These are phyloP conservation scores for Tephrocybe rancida DNA, from an alignment of 768 basidiomycete genomes.

Conservation along the genomic window DNA sequence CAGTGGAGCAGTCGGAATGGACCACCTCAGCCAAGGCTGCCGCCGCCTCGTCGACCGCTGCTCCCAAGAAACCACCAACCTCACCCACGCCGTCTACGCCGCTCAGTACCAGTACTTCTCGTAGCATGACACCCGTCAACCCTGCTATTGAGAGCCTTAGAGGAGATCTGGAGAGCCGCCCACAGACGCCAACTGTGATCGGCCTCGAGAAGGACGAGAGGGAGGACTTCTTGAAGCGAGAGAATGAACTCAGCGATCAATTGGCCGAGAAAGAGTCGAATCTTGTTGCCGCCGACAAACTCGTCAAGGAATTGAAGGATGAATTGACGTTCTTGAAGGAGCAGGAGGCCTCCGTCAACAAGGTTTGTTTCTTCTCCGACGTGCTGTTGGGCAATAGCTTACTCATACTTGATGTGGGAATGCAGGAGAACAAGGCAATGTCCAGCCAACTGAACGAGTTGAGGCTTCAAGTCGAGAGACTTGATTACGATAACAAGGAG, in stretches of 20 bases:
- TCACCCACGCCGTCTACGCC: constrained; percentile 63
- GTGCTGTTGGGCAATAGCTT: background rate
- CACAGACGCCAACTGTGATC: constrained; percentile 89
- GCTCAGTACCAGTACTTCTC: constrained; percentile 43
- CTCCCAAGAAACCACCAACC: constrained; percentile 66
- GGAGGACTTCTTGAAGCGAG: constrained; percentile 93
- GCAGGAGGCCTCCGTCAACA: constrained; percentile 78
- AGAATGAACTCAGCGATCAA: constrained; percentile 95
- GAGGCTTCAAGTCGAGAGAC: constrained; percentile 85
- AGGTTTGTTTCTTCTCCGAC: constrained; percentile 44
- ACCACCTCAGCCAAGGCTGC: constrained; percentile 64
- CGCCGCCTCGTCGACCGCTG: constrained; percentile 49
- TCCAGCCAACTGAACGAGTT: constrained; percentile 92
- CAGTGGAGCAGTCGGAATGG: constrained; percentile 86
- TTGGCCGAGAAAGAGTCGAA: constrained; percentile 91
- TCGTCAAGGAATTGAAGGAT: constrained; percentile 85
- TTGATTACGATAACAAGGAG: constrained; percentile 97
- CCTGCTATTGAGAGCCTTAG: constrained; percentile 73
- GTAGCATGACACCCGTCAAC: constrained; percentile 74
- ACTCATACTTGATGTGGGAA: background rate
- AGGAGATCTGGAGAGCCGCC: constrained; percentile 77
- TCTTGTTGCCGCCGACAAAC: constrained; percentile 78
- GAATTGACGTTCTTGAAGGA: constrained; percentile 91
- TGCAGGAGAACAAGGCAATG: constrained; percentile 92
- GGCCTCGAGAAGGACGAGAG: constrained; percentile 94